Base-by-base conservation (phyloP, 495 filamentous ascomycete genomes). In the Xylaria telfairii region DNA sequence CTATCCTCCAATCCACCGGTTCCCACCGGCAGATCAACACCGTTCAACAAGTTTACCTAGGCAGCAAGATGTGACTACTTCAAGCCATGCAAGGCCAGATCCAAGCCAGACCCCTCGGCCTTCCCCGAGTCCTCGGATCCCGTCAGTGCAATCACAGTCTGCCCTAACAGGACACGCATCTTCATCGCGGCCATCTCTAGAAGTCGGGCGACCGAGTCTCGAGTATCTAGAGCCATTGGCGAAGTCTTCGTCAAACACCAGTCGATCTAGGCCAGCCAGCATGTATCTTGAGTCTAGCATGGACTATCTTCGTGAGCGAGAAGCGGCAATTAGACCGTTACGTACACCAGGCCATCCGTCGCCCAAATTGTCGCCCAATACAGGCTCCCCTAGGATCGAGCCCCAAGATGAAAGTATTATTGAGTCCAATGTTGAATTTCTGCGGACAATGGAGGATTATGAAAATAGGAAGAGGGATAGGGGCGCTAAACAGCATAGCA, bases 351-450 rank as follows among this genome's bases (percentile, higher is more conserved):
- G 73, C n/a, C 78, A 81, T 4, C 76, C 74, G 4, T 78, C 78
- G 15, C 79, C 81, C n/a, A 79, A 78, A 44, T 59, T 77, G 37
- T 68, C 75, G 8, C 85, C 81, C 21, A 83, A 78, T 64, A 73
- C 68, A 73, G 80, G 81, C 10, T 77, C 78, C 5, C 77, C 78
- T 21, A 64, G 47, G 39, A 74, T 81, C 0, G 83, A 84, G 24
- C 82, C 82, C 13, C 84, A 85, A 44, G 88, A 90, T n/a, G 89
- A 89, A 46, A 84, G 83, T 46, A 91, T 89, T 67, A 96, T 98
- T 65, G 86, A 90, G 64, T 96, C 93, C 7, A 94, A 96, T 73
- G 89, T 98, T 21, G 95, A 97, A 65, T 98, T 93, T 76, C 84
- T 98, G 3, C 90, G 92, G 32, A 88, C 88, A 0, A 93, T 92